These are phyloP conservation scores for Russula ochroleuca DNA, from an alignment of 768 basidiomycete species.

Conservation along the genomic window DNA sequence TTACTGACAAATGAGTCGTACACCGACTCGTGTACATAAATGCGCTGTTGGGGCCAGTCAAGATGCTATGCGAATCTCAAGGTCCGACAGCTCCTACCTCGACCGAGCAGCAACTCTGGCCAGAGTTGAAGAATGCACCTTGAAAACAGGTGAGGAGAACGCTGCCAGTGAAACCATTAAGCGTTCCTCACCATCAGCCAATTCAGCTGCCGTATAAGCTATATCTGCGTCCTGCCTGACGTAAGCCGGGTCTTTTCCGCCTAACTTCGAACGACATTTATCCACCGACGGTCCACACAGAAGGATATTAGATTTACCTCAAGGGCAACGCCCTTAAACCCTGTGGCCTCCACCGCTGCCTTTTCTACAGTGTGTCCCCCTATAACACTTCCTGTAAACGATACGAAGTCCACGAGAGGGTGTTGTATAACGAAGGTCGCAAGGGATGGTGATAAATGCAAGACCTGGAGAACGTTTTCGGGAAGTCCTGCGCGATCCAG, in stretches of 20 bases:
- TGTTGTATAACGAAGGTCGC: constrained; percentile 60
- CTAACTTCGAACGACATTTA: constrained; percentile 54
- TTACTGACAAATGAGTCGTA: constrained; percentile 76
- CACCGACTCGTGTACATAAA: constrained; percentile 86
- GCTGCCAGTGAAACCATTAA: not conserved
- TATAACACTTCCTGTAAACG: constrained; percentile 85
- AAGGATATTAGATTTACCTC: constrained; percentile 50
- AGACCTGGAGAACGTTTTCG: constrained; percentile 61
- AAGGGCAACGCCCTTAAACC: constrained; percentile 84
- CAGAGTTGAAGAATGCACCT: constrained; percentile 96
- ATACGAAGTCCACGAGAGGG: constrained; percentile 69
- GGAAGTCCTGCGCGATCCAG: constrained; percentile 78
- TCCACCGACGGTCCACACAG: not conserved
- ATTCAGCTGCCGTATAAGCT: constrained; percentile 73
- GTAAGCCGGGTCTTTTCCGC: constrained; percentile 97
- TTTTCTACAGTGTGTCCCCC: constrained; percentile 72
- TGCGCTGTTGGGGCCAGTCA: constrained; percentile 48
- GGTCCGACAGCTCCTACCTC: constrained; percentile 48
- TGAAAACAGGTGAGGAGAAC: constrained; percentile 13
- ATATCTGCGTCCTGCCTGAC: constrained; percentile 84
- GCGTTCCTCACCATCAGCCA: constrained; percentile 73
- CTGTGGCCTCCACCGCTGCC: constrained; percentile 57
- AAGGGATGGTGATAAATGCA: constrained; percentile 65
- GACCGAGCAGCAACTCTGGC: constrained; percentile 93
- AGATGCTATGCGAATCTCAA: not conserved